Base-by-base conservation (phyloP, 148 eudicot genomes). In the Amaranthus cruentus region DNA sequence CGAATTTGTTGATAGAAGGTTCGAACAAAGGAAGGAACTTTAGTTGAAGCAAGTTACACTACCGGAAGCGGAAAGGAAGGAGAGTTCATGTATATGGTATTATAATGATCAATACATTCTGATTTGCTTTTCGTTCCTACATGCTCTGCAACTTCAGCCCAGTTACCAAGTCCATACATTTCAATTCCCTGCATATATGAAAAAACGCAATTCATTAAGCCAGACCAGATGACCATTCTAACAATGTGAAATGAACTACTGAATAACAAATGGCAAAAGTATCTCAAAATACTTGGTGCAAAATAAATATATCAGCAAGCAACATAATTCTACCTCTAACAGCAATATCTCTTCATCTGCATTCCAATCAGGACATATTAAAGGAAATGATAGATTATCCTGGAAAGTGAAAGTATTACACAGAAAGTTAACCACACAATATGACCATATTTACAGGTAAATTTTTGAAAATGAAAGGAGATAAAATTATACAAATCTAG, bases 41-140 rank as follows among this genome's bases (percentile, higher is more conserved):
- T 43, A 21, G 55, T 14, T 18, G 53, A 68, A 73, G 49, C 7
- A 69, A 62, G 76, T 11, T 75, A 74, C 85, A 87, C 73, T 92
- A 96, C 99, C 87, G 97, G 97, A 77, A 96, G 96, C 62, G 99
- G 99, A 85, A 92, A 96, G 84, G 96, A 90, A 62, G 92, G 96
- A n/a, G 99, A 96, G 75, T 88, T 83, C 92, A 96, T 86, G 79
- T 92, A 96, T 74, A 86, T 75, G 13, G 79, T 77, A 63, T 90
- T 77, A 77, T 88, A 96, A 73, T 96, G 99, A 56, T 84, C 87
- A 75, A 92, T 85, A 67, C 99, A 96, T 47, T 89, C 89, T 68
- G 86, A 70, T 87, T 84, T 96, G 84, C 89, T 87, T 87, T 96
- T 96, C 10, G 96, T 90, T 77, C 97, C 99, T 66, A 96, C 99